A percentile compares a stretch with the other conserved stretches of the same genome.
Evolutionary conservation across 129 eudicot genomes (phyloP).

Genomic region (Artemisia tridentata): DNA sequence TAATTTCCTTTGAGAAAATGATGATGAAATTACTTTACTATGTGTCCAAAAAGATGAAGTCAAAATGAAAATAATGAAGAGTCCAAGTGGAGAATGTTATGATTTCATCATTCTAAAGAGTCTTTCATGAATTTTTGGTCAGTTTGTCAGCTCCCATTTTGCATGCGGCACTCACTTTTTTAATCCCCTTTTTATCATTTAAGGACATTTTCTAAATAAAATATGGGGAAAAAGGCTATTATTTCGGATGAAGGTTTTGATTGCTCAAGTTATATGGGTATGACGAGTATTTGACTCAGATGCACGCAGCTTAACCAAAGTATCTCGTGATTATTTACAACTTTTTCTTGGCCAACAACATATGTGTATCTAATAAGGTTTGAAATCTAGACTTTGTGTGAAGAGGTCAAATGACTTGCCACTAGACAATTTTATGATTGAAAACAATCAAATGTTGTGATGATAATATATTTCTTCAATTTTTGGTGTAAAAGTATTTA

Average conservation of each 20-base stretch:
- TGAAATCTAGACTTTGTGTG: no score
- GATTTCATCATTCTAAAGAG: slow-evolving; percentile 43
- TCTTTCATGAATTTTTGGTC: slow-evolving; percentile 46
- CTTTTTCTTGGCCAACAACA: no score
- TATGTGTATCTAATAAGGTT: no score
- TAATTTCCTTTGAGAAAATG: background rate
- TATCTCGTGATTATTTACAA: no score
- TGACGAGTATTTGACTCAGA: background rate
- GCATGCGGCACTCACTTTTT: slow-evolving; percentile 47
- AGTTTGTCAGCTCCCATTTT: slow-evolving; percentile 46
- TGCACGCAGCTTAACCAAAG: no score
- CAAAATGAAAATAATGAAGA: slow-evolving; percentile 37
- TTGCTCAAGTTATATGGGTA: no score
- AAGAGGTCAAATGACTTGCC: no score
- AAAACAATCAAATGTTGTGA: no score
- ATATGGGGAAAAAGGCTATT: no score
- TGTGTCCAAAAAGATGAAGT: slow-evolving; percentile 46
- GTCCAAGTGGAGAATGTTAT: slow-evolving; percentile 41
- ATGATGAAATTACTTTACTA: slow-evolving; percentile 15
- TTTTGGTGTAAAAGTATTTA: no score
- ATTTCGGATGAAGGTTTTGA: background rate
- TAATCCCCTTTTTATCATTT: slow-evolving; percentile 14
- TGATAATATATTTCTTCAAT: no score
- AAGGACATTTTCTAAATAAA: background rate
- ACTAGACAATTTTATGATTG: no score